A percentile compares a stretch with the other conserved stretches of the same genome.
These are phyloP conservation scores for Galerina marginata DNA, from an alignment of 768 basidiomycete species.

Conservation along the genomic window DNA sequence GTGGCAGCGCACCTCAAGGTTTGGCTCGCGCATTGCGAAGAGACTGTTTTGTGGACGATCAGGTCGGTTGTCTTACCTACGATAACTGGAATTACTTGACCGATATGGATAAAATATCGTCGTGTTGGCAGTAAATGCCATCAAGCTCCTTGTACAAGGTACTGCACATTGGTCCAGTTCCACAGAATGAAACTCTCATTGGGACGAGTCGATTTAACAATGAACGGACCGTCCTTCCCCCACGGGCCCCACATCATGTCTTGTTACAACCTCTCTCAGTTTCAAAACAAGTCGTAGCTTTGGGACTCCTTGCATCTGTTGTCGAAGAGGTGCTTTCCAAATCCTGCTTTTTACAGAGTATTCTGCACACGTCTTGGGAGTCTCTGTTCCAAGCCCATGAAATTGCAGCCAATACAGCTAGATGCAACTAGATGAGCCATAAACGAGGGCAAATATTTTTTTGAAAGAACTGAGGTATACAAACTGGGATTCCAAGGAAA, in stretches of 20 bases:
- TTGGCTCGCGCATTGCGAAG: slow-evolving; percentile 33
- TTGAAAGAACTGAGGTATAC: too few species aligned
- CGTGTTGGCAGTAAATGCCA: not conserved
- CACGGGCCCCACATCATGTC: slow-evolving; percentile 14
- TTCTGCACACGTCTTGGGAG: too few species aligned
- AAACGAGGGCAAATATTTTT: too few species aligned
- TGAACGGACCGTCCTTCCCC: not conserved
- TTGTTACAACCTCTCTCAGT: slow-evolving; percentile 8
- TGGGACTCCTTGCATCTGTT: slow-evolving; percentile 12
- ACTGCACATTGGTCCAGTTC: slow-evolving; percentile 10
- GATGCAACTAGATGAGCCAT: too few species aligned
- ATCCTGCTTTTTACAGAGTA: too few species aligned
- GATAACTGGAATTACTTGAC: slow-evolving; percentile 12
- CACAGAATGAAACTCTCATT: not conserved
- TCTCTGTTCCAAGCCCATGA: too few species aligned
- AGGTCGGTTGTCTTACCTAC: slow-evolving; percentile 32
- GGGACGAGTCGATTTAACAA: too few species aligned
- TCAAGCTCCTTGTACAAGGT: slow-evolving; percentile 7
- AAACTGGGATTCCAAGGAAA: too few species aligned
- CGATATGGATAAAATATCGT: slow-evolving; percentile 14
- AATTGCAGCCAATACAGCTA: too few species aligned
- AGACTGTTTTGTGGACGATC: slow-evolving; percentile 37
- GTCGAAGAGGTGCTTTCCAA: too few species aligned
- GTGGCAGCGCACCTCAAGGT: slow-evolving; percentile 36
- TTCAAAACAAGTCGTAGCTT: slow-evolving; percentile 10